Conservation (phyloP, 371 early-diverging fungal genomes). For the Mucor sp. region DNA sequence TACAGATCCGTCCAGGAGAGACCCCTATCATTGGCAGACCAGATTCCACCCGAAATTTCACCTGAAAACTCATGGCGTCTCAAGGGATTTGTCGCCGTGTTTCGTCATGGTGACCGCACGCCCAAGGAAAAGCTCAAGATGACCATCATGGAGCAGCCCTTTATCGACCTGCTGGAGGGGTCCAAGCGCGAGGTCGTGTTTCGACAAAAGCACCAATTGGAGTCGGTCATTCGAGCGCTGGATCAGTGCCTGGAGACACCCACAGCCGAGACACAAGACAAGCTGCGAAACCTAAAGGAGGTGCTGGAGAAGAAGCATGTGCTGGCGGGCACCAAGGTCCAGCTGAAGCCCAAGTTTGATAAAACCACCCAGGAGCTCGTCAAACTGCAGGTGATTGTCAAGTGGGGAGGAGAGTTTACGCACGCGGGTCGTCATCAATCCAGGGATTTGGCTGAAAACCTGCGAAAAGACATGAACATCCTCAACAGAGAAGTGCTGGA, state of each 20-base stretch:
- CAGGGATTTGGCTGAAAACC: conserved; percentile 89
- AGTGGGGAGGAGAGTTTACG: conserved; percentile 98
- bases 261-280: conserved; percentile 54
- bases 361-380: conserved; percentile 62
- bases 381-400: conserved; percentile 89
- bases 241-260: conserved; percentile 55
- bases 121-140: conserved; percentile 97
- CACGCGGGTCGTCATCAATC: conserved; percentile 94
- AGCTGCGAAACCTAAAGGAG: conserved; percentile 66
- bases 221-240: conserved; percentile 67
- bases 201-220: conserved; percentile 73
- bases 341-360: conserved; percentile 80
- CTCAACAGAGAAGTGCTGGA: conserved; percentile 85
- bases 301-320: conserved; percentile 81
- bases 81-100: conserved; percentile 90
- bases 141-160: conserved; percentile 61
- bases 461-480: conserved; percentile 89
- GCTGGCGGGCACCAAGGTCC: conserved; percentile 93
- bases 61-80: conserved; percentile 87
- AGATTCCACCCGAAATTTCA: conserved; percentile 56
- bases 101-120: conserved; percentile 97
- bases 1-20: conserved; percentile 41
- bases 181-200: conserved; percentile 81
- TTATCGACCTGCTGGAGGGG: conserved; percentile 70
- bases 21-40: conserved; percentile 61